These are phyloP conservation scores for Podila horticola DNA, from an alignment of 192 early-diverging fungal species.

Conservation along the genomic window DNA sequence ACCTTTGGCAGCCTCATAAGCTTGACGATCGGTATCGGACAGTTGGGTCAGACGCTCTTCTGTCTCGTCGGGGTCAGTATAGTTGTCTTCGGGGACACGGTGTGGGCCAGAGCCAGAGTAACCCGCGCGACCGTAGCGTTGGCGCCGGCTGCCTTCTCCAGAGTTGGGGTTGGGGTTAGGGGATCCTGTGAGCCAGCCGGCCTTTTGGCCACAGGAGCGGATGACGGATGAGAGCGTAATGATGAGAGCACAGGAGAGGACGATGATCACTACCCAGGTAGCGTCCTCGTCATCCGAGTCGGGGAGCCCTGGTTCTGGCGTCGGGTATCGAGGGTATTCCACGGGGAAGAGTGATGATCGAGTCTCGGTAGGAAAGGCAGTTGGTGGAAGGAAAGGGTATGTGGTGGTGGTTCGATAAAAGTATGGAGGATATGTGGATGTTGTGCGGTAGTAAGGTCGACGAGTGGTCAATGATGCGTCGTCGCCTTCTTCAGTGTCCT, in stretches of 20 bases:
- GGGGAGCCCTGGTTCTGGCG: slow-evolving; percentile 4
- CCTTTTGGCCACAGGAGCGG: slow-evolving; percentile 50
- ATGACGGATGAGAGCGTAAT: slow-evolving; percentile 37
- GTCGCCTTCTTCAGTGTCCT: not conserved
- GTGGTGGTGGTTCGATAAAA: not conserved
- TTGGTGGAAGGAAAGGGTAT: not conserved
- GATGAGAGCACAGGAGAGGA: slow-evolving; percentile 26
- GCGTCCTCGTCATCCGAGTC: slow-evolving; percentile 26
- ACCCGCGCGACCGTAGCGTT: not conserved
- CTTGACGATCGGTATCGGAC: slow-evolving; percentile 34
- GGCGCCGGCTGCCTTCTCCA: not conserved
- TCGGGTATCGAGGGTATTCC: not conserved
- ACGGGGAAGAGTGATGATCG: slow-evolving; percentile 3
- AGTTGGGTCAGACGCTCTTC: slow-evolving; percentile 26
- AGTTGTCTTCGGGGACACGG: slow-evolving; percentile 24
- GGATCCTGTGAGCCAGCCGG: slow-evolving; percentile 36
- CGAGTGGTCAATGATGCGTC: not conserved
- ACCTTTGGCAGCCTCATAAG: slow-evolving; percentile 37
- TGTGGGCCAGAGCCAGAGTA: slow-evolving; percentile 20
- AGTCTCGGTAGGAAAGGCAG: not conserved
- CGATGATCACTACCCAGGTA: slow-evolving; percentile 25
- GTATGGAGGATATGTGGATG: not conserved
- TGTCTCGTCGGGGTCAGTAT: slow-evolving; percentile 25
- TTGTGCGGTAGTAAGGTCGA: not conserved
- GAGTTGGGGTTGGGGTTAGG: not conserved